These are phyloP conservation scores for Pichia sp. DNA, from an alignment of 1,139 yeast genomes.

Conservation along the genomic window DNA sequence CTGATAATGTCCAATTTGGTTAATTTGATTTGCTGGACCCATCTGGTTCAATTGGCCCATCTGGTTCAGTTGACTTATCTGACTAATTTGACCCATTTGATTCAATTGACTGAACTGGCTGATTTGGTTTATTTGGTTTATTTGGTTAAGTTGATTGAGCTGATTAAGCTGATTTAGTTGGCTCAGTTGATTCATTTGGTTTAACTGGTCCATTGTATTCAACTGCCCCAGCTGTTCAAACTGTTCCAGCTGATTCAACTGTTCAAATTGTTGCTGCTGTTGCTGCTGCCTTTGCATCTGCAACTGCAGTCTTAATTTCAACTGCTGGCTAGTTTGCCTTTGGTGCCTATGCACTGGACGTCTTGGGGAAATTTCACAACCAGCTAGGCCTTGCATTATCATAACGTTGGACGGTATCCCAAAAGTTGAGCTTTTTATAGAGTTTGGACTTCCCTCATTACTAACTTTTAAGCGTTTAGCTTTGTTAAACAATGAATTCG, in stretches of 20 bases:
- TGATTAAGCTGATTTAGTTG: not conserved
- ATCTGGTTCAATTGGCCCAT: not conserved
- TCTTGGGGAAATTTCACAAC: not conserved
- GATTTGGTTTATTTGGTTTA: not conserved
- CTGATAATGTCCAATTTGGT: not conserved
- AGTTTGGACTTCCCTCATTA: slow-evolving; percentile 3
- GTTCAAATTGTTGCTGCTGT: slow-evolving; percentile 10
- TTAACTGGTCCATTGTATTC: not conserved
- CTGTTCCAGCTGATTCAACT: slow-evolving; percentile 10
- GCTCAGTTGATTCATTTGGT: not conserved
- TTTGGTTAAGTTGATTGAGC: not conserved
- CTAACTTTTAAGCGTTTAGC: not conserved
- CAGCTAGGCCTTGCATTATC: not conserved
- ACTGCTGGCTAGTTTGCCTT: not conserved
- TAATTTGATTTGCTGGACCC: not conserved
- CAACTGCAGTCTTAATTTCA: slow-evolving; percentile 3
- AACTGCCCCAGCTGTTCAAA: slow-evolving; percentile 1
- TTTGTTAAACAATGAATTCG: not conserved
- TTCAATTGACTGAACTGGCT: slow-evolving; percentile 1
- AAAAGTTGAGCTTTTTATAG: not conserved
- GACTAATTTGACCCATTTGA: slow-evolving; percentile 1
- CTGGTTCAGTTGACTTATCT: not conserved
- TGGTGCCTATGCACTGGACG: not conserved
- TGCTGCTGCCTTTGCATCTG: slow-evolving; percentile 3
- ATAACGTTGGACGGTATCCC: not conserved